Conservation (phyloP, 192 early-diverging fungal species). For the Coemansia sp. region DNA sequence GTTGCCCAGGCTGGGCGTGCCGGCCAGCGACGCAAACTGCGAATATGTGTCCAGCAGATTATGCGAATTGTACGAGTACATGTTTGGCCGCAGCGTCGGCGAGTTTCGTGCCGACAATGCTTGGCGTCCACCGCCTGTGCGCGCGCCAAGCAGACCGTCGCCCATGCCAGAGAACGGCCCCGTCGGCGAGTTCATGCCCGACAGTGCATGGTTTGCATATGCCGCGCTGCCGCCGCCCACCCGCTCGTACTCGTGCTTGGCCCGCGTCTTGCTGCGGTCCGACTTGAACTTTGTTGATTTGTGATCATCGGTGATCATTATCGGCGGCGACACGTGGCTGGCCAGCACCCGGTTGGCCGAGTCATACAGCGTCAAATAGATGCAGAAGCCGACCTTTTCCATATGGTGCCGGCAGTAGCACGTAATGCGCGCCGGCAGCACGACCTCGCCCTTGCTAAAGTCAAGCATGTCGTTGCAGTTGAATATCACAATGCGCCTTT, state of each 20-base stretch:
- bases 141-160: not conserved
- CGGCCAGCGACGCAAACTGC: slow-evolving; percentile 51
- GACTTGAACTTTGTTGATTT: slow-evolving; percentile 77
- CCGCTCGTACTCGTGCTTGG: slow-evolving; percentile 57
- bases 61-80: slow-evolving; percentile 10
- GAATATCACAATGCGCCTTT: slow-evolving; percentile 81
- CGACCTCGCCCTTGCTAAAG: slow-evolving; percentile 83
- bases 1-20: slow-evolving; percentile 48
- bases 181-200: slow-evolving; percentile 26
- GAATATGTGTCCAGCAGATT: slow-evolving; percentile 47
- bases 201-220: slow-evolving; percentile 48
- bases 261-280: slow-evolving; percentile 50
- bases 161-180: not conserved
- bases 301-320: slow-evolving; percentile 98
- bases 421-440: slow-evolving; percentile 89
- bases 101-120: slow-evolving; percentile 51
- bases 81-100: slow-evolving; percentile 40
- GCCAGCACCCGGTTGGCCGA: slow-evolving; percentile 65
- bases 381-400: slow-evolving; percentile 90
- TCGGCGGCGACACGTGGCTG: slow-evolving; percentile 80
- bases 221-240: slow-evolving; percentile 29
- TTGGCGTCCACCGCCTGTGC: slow-evolving; percentile 18
- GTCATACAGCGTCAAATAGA: slow-evolving; percentile 80
- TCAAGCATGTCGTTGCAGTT: slow-evolving; percentile 85
- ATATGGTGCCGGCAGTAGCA: slow-evolving; percentile 96